Evolutionary conservation across 768 basidiomycete species (phyloP).

Genomic region (Epithele typhae): DNA sequence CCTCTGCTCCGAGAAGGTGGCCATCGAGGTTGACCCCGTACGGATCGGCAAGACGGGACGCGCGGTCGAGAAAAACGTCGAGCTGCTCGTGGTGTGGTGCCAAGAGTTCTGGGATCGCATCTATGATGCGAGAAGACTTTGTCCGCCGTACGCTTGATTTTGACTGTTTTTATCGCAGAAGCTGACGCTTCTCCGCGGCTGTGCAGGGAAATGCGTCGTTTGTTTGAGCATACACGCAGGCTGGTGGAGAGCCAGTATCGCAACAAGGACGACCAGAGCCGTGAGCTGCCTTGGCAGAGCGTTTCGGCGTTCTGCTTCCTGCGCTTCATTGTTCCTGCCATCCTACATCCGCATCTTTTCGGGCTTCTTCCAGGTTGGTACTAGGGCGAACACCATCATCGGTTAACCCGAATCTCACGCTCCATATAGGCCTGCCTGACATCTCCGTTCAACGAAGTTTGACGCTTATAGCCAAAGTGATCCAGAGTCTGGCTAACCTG

Average conservation of each 20-base stretch:
- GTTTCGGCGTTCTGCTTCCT: constrained; percentile 90
- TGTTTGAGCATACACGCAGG: constrained; percentile 67
- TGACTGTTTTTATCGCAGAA: not conserved
- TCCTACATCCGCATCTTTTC: constrained; percentile 84
- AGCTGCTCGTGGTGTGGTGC: constrained; percentile 73
- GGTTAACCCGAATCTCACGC: too few species aligned
- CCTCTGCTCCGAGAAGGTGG: constrained; percentile 66
- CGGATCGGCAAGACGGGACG: constrained; percentile 57
- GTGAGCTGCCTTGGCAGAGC: constrained; percentile 69
- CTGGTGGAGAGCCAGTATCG: constrained; percentile 68
- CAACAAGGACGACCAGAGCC: constrained; percentile 40
- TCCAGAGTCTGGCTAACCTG: constrained; percentile 85
- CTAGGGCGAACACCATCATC: not conserved
- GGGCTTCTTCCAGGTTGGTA: constrained; percentile 66
- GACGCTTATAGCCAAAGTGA: constrained; percentile 82
- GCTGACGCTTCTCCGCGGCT: constrained; percentile 11
- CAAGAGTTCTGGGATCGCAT: constrained; percentile 79
- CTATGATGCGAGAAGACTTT: constrained; percentile 65
- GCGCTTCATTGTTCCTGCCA: constrained; percentile 85
- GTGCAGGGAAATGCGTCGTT: constrained; percentile 62
- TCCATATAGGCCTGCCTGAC: constrained; percentile 55
- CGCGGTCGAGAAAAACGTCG: constrained; percentile 63
- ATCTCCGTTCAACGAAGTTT: constrained; percentile 71
- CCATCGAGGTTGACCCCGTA: constrained; percentile 79
- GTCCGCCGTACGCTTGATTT: constrained; percentile 58